A percentile compares a stretch with the other conserved stretches of the same genome.
phyloP scores from a whole-genome alignment of 1,284 basidiomycete species.

The Sanghuangporus baumii region DNA sequence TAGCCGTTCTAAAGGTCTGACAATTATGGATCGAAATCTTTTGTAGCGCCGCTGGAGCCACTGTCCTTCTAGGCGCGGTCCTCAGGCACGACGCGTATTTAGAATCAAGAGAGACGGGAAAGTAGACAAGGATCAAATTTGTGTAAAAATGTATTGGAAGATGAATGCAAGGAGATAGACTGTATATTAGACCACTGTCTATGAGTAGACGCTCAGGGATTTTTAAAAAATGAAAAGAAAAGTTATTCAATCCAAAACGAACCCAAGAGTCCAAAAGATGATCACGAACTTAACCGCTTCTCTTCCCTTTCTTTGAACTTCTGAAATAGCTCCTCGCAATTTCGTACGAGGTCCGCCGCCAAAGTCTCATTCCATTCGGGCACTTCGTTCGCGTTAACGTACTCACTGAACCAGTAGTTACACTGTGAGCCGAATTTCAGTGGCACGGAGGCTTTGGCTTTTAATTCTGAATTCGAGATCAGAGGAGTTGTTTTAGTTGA shows the following conservation, averaged over 20 bases:
- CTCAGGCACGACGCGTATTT: constrained; percentile 12
- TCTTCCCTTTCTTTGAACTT: constrained; percentile 22
- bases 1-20: neutral
- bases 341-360: constrained; percentile 41
- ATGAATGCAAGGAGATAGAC: too few species aligned
- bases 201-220: too few species aligned
- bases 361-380: constrained; percentile 46
- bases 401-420: constrained; percentile 47
- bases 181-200: too few species aligned
- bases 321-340: constrained; percentile 48
- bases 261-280: too few species aligned
- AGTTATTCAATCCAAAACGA: too few species aligned
- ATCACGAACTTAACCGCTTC: neutral
- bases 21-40: neutral
- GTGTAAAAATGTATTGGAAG: neutral
- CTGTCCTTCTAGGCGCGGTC: constrained; percentile 14
- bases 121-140: neutral
- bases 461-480: neutral
- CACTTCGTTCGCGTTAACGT: constrained; percentile 44
- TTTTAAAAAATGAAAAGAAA: too few species aligned
- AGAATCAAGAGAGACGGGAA: neutral
- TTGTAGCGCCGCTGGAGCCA: constrained; percentile 11
- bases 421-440: constrained; percentile 52
- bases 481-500: neutral
- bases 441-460: constrained; percentile 24